phyloP scores from a whole-genome alignment of 306 rosid genomes.

The Cicer judaicum region DNA sequence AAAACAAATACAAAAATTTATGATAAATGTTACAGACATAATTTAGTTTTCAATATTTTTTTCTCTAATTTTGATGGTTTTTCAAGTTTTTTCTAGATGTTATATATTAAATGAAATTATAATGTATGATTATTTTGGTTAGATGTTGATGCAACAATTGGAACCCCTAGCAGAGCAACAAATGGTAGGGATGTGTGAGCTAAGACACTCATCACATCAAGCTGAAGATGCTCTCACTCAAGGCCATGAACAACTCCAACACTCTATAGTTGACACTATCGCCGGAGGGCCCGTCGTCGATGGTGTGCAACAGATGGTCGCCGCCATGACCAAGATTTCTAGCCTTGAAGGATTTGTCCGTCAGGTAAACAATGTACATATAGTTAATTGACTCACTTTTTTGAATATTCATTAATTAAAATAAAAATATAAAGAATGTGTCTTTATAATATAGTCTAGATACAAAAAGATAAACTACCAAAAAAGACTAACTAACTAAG shows the following conservation, averaged over 20 bases:
- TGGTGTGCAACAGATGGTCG: slow-evolving; percentile 82
- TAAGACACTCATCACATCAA: slow-evolving; percentile 70
- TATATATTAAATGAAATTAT: neutral
- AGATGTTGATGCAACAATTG: slow-evolving; percentile 78
- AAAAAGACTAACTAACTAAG: no score
- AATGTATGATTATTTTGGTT: neutral
- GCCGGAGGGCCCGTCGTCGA: slow-evolving; percentile 61
- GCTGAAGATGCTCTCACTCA: slow-evolving; percentile 90
- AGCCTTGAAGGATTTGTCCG: slow-evolving; percentile 84
- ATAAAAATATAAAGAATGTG: no score
- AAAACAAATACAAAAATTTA: no score
- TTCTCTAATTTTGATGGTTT: no score
- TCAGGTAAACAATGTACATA: slow-evolving; percentile 57
- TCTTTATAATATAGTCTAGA: no score
- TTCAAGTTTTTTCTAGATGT: no score
- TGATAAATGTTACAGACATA: no score
- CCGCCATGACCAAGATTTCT: slow-evolving; percentile 73
- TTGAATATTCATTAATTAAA: no score
- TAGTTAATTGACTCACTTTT: no score
- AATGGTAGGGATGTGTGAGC: slow-evolving; percentile 62
- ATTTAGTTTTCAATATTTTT: no score
- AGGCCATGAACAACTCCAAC: slow-evolving; percentile 90
- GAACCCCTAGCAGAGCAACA: slow-evolving; percentile 92
- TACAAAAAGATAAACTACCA: no score
- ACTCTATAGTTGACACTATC: slow-evolving; percentile 69